Percentiles rank a stretch among this genome's conserved stretches.
Conservation (phyloP, 2,329 filamentous ascomycete genomes). For the Laburnicola sp. region DNA sequence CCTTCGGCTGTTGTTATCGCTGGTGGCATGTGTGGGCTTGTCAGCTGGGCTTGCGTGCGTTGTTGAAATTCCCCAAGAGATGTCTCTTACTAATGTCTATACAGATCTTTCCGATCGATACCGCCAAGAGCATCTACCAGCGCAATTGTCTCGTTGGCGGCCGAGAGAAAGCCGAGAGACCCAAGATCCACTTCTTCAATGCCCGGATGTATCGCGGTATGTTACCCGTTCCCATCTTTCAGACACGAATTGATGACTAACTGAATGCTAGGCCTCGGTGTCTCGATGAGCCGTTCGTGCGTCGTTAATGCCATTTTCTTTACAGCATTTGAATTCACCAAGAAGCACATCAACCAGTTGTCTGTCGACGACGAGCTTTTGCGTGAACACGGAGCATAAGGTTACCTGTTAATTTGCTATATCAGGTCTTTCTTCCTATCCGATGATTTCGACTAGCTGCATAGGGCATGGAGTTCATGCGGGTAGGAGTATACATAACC, state of each 20-base stretch:
- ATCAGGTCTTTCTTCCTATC: constrained; percentile 4
- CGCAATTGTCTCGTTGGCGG: no score
- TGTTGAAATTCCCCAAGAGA: no score
- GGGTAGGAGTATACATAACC: constrained; percentile 4
- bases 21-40: no score
- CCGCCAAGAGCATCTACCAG: no score
- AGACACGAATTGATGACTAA: background rate
- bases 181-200: constrained; percentile 73
- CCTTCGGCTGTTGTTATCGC: no score
- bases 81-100: no score
- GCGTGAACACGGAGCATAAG: constrained; percentile 28
- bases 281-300: constrained; percentile 81
- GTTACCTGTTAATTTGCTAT: constrained; percentile 4
- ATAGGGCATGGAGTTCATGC: constrained; percentile 28
- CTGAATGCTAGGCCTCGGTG: constrained; percentile 59
- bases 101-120: no score
- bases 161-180: no score
- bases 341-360: constrained; percentile 58
- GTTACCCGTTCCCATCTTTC: constrained; percentile 7
- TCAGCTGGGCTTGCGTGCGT: no score
- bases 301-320: constrained; percentile 89
- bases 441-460: constrained; percentile 14
- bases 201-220: constrained; percentile 76
- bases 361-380: constrained; percentile 43
- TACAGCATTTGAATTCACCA: constrained; percentile 81